These are phyloP conservation scores for Penicilliopsis zonata DNA, from an alignment of 495 filamentous ascomycete genomes.

Conservation along the genomic window DNA sequence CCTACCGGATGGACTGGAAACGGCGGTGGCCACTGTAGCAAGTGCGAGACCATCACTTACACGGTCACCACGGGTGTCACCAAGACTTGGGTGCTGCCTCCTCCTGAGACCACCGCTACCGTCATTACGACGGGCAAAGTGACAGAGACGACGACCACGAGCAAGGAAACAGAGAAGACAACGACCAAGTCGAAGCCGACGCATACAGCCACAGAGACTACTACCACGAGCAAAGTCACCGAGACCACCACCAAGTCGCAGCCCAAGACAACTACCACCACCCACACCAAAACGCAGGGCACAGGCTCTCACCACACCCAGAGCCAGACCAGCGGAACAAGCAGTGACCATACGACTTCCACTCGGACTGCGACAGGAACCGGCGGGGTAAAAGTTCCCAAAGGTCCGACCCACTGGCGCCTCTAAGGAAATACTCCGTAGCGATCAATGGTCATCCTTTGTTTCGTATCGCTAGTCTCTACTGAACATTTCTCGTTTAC, in stretches of 20 bases:
- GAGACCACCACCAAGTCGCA: background rate
- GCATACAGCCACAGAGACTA: background rate
- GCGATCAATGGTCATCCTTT: no score
- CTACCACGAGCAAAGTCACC: background rate
- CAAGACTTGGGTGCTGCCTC: slow-evolving; percentile 1
- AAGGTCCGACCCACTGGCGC: no score
- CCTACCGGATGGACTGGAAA: background rate
- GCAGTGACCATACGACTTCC: no score
- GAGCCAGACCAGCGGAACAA: background rate
- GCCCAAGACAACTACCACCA: background rate
- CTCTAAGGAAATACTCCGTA: no score
- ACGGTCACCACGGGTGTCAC: background rate
- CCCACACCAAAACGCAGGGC: no score
- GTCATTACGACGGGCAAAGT: background rate
- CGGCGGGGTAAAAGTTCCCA: background rate
- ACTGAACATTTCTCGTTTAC: no score
- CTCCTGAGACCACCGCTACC: background rate
- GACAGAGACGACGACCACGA: background rate
- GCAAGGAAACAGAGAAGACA: background rate
- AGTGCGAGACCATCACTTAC: slow-evolving; percentile 2
- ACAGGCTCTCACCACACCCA: background rate
- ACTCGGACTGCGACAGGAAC: no score
- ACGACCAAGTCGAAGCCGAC: background rate
- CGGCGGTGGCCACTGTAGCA: background rate
- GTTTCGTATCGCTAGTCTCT: no score